These are phyloP conservation scores for Xanthoconium separans DNA, from an alignment of 1,284 basidiomycete species.

Conservation along the genomic window DNA sequence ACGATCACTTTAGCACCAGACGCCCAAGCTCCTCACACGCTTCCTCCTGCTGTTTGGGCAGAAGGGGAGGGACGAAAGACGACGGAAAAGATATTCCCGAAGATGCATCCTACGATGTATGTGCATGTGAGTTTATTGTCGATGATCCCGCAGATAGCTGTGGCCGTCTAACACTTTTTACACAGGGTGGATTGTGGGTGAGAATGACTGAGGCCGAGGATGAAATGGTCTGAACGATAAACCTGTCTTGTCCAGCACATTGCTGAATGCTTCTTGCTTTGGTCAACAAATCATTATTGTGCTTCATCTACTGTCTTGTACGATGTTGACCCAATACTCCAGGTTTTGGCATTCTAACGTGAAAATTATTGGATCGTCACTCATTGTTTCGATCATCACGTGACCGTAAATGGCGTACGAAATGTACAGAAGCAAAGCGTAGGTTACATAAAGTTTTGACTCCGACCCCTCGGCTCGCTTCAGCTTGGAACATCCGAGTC, in stretches of 20 bases:
- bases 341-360: too few relatives aligned
- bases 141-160: background rate
- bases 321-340: too few relatives aligned
- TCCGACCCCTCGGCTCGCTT: too few relatives aligned
- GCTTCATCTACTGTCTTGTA: too few relatives aligned
- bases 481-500: too few relatives aligned
- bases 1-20: slow-evolving; percentile 36
- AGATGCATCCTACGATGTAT: slow-evolving; percentile 41
- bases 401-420: too few relatives aligned
- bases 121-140: slow-evolving; percentile 27
- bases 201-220: slow-evolving; percentile 24
- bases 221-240: slow-evolving; percentile 3
- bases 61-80: slow-evolving; percentile 34
- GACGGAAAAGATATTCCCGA: slow-evolving; percentile 37
- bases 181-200: slow-evolving; percentile 28
- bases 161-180: background rate
- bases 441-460: too few relatives aligned
- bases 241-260: background rate
- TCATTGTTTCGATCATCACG: too few relatives aligned
- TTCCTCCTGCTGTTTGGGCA: slow-evolving; percentile 35
- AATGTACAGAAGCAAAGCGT: too few relatives aligned
- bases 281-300: too few relatives aligned
- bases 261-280: background rate
- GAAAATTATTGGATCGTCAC: too few relatives aligned
- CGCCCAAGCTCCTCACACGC: slow-evolving; percentile 33